These are phyloP conservation scores for Didymellaceae sp. DNA, from an alignment of 2,329 filamentous ascomycete species.

Conservation along the genomic window DNA sequence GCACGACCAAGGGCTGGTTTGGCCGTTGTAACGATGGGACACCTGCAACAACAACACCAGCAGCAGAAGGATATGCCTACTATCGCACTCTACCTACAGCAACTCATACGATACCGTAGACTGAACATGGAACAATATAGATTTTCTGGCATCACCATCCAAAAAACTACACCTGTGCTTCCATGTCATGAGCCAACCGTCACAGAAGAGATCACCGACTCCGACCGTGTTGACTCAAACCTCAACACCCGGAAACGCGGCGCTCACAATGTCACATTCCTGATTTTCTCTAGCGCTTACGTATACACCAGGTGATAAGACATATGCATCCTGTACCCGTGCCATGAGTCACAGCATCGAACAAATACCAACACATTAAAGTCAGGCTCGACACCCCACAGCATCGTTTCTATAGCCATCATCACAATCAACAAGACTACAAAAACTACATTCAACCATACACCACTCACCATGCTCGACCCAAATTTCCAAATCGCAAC, in stretches of 20 bases:
- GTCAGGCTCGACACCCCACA: too few species aligned
- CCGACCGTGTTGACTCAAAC: background rate
- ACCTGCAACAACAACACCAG: conserved; percentile 34
- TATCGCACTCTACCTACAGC: conserved; percentile 34
- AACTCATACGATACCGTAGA: conserved; percentile 27
- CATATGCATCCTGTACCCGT: background rate
- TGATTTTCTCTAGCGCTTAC: conserved; percentile 12
- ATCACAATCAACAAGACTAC: background rate
- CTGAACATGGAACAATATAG: background rate
- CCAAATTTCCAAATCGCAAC: conserved; percentile 69
- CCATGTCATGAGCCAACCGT: too few species aligned
- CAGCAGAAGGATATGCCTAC: conserved; percentile 34
- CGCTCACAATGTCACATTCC: conserved; percentile 5
- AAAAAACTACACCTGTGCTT: too few species aligned
- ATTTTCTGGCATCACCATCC: background rate
- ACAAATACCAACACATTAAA: too few species aligned
- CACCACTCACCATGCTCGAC: conserved; percentile 55
- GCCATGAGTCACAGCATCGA: conserved; percentile 6
- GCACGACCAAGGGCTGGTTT: conserved; percentile 46
- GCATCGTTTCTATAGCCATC: too few species aligned
- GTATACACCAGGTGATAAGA: background rate
- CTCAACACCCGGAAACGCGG: background rate
- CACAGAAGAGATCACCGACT: background rate
- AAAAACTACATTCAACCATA: background rate
- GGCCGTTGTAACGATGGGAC: conserved; percentile 41